phyloP scores from a whole-genome alignment of 441 rosid species.

The Syzygium syzygioides region DNA sequence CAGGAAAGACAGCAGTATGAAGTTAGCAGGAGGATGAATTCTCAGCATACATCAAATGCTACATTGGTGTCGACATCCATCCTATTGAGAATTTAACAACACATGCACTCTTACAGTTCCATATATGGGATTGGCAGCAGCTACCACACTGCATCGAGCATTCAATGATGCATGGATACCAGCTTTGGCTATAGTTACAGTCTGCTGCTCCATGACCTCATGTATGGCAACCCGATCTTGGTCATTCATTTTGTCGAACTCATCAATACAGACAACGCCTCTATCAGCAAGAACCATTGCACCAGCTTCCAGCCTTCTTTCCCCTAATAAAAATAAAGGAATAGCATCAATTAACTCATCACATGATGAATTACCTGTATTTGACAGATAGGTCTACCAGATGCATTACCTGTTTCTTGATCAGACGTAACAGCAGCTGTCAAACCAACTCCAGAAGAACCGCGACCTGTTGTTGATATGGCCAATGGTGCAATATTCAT shows the following conservation, averaged over 20 bases:
- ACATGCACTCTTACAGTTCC: constrained; percentile 72
- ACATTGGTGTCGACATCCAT: background rate
- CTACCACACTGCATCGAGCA: constrained; percentile 98
- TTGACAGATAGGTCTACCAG: background rate
- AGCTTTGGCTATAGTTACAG: constrained; percentile 98
- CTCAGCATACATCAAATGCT: background rate
- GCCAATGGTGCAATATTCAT: constrained; percentile 98
- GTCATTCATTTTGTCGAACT: constrained; percentile 99
- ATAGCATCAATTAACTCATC: background rate
- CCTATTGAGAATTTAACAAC: background rate
- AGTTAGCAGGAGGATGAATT: background rate
- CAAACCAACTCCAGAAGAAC: constrained; percentile 98
- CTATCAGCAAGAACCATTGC: constrained; percentile 99
- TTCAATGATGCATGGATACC: constrained; percentile 99
- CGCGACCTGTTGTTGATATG: constrained; percentile 97
- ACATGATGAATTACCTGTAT: background rate
- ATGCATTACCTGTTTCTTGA: constrained; percentile 84
- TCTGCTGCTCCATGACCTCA: constrained; percentile 99
- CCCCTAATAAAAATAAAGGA: constrained; percentile 44
- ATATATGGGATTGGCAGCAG: constrained; percentile 98
- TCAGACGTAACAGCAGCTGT: constrained; percentile 99
- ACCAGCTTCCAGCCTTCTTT: constrained; percentile 98
- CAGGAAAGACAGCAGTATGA: background rate
- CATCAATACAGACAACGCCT: constrained; percentile 97
- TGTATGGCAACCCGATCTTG: constrained; percentile 99